A percentile compares a stretch with the other conserved stretches of the same genome.
Evolutionary conservation across 345 rosid species (phyloP).

Genomic region (Gossypium raimondii): DNA sequence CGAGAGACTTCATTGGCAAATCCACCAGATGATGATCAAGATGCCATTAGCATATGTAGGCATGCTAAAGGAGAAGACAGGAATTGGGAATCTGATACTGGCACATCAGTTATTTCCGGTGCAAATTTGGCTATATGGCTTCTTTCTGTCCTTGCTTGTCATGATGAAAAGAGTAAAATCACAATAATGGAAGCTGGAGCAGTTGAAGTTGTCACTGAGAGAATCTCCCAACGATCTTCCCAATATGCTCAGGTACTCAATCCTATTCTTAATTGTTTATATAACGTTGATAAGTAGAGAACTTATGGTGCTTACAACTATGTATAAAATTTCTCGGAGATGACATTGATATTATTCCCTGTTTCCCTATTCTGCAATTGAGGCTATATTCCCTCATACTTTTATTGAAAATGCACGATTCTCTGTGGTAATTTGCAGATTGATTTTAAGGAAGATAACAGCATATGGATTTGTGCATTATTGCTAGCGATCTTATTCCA

Average conservation of each 20-base stretch:
- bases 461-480: constrained; percentile 92
- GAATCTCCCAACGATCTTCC: constrained; percentile 54
- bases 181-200: constrained; percentile 92
- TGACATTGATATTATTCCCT: not conserved
- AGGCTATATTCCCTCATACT: not conserved
- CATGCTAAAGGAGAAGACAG: constrained; percentile 49
- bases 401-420: constrained; percentile 1
- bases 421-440: constrained; percentile 47
- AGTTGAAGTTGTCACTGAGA: constrained; percentile 77
- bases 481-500: constrained; percentile 87
- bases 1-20: constrained; percentile 44
- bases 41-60: constrained; percentile 59
- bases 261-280: constrained; percentile 14
- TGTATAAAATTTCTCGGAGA: not conserved
- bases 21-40: constrained; percentile 44
- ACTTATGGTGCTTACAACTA: not conserved
- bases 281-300: not conserved
- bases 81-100: constrained; percentile 40
- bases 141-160: constrained; percentile 89
- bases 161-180: constrained; percentile 68
- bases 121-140: constrained; percentile 81
- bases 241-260: constrained; percentile 68
- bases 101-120: constrained; percentile 60
- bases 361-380: not conserved
- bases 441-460: constrained; percentile 78